A percentile compares a stretch with the other conserved stretches of the same genome.
Conservation (phyloP, 345 rosid species). For the Salix brachista region DNA sequence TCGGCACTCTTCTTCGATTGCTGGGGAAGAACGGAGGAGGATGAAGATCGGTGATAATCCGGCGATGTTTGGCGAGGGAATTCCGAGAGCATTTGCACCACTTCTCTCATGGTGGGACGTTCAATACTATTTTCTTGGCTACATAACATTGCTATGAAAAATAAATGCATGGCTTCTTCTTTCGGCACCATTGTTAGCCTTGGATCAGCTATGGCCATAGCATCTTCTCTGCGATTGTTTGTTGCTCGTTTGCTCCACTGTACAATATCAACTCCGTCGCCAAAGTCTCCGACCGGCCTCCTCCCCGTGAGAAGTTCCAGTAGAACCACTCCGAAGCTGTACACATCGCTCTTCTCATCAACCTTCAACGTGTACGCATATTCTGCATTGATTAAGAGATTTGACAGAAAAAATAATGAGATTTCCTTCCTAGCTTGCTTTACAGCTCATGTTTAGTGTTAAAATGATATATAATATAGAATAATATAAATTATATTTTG, state of each 20-base stretch:
- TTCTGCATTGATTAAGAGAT: slow-evolving; percentile 33
- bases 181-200: slow-evolving; percentile 50
- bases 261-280: slow-evolving; percentile 87
- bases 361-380: slow-evolving; percentile 82
- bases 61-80: not conserved
- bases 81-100: slow-evolving; percentile 77
- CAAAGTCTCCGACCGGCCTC: slow-evolving; percentile 77
- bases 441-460: too few relatives aligned
- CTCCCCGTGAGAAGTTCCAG: slow-evolving; percentile 73
- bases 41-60: not conserved
- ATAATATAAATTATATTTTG: too few relatives aligned
- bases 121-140: slow-evolving; percentile 86
- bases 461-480: too few relatives aligned
- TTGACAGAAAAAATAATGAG: not conserved
- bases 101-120: slow-evolving; percentile 93
- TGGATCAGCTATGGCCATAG: slow-evolving; percentile 51
- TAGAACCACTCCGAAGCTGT: slow-evolving; percentile 84
- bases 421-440: too few relatives aligned
- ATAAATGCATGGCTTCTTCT: slow-evolving; percentile 70
- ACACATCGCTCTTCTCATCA: slow-evolving; percentile 91
- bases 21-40: slow-evolving; percentile 1
- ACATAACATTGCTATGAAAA: slow-evolving; percentile 82
- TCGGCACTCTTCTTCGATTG: slow-evolving; percentile 21
- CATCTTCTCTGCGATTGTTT: slow-evolving; percentile 56
- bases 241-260: slow-evolving; percentile 73